Base-by-base conservation (phyloP, 179 eudicot genomes). In the Sideroxylon spinosum region DNA sequence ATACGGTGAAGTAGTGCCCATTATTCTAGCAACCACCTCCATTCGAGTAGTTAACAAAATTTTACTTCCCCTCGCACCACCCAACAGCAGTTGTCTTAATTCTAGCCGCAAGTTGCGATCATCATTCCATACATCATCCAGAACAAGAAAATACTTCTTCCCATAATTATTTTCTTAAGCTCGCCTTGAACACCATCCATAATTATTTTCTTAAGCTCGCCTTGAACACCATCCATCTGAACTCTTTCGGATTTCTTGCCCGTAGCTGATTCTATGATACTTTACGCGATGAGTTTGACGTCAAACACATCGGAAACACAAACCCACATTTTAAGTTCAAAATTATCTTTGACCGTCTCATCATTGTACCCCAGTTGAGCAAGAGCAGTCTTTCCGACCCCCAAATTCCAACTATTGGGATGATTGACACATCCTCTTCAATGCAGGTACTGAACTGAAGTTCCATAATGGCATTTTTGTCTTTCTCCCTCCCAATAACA, bases 41-140 rank as follows among this genome's bases (percentile, higher is more conserved):
- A 3, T 52, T 0, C 79, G 74, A 7, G 83, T 76, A 29, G 83
- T 80, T 16, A 80, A 25, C 4, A 70, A 6, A 4, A 81, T 70
- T 63, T 20, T 70, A 12, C 76, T 76, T 2, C 79, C 83, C 26
- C 2, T 28, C 4, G 11, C 26, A 17, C 55, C 72, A 32, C 25
- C 63, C 0, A 25, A 14, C 0, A 76, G 25, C 19, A 80, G 4
- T 8, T 37, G 28, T 16, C 17, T 70, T 48, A 52, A 28, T 22
- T 13, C 2, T 14, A 9, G 1, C 79, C 79, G 67, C 20, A 9
- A 0, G n/a, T 11, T 10, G 20, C 2, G 50, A 0, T 76, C 64
- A 12, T 60, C 79, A 16, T 61, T 76, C 75, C 79, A 59, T 6
- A 76, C 83, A 32, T 81, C 80, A 20, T 81, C 83, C 26, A 76